Evolutionary conservation across 495 filamentous ascomycete genomes (phyloP).

Genomic region (Penicillium samsonianum): DNA sequence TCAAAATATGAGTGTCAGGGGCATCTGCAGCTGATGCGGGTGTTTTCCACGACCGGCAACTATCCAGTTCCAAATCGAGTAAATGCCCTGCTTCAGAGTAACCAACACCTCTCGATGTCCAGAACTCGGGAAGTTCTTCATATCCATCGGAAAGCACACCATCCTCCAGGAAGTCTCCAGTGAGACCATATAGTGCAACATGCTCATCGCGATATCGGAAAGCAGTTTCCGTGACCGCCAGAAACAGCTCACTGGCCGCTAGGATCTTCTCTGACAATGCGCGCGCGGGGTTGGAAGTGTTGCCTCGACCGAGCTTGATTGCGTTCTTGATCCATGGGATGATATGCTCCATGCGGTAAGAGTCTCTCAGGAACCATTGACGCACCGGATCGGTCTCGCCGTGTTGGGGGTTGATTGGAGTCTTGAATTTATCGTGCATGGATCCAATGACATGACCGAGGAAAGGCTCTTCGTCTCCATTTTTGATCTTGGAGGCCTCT

Average conservation of each 20-base stretch:
- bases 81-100: constrained; percentile 54
- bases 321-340: constrained; percentile 74
- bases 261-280: constrained; percentile 57
- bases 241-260: constrained; percentile 79
- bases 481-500: constrained; percentile 55
- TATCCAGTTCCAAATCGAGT: constrained; percentile 47
- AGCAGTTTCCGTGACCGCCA: constrained; percentile 68
- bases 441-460: constrained; percentile 67
- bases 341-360: constrained; percentile 70
- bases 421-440: constrained; percentile 71
- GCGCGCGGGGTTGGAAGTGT: constrained; percentile 32
- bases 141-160: constrained; percentile 65
- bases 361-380: constrained; percentile 80
- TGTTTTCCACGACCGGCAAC: constrained; percentile 44
- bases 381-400: constrained; percentile 71
- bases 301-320: constrained; percentile 59
- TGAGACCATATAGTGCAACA: constrained; percentile 68
- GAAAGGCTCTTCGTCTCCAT: constrained; percentile 52
- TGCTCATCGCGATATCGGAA: constrained; percentile 71
- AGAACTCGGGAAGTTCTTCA: constrained; percentile 69
- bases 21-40: constrained; percentile 32
- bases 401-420: constrained; percentile 48
- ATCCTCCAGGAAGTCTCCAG: constrained; percentile 60
- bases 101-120: constrained; percentile 62
- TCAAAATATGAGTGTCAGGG: constrained; percentile 37